A percentile compares a stretch with the other conserved stretches of the same genome.
Conservation (phyloP, 164 flowering plant species). For the Malania oleifera region DNA sequence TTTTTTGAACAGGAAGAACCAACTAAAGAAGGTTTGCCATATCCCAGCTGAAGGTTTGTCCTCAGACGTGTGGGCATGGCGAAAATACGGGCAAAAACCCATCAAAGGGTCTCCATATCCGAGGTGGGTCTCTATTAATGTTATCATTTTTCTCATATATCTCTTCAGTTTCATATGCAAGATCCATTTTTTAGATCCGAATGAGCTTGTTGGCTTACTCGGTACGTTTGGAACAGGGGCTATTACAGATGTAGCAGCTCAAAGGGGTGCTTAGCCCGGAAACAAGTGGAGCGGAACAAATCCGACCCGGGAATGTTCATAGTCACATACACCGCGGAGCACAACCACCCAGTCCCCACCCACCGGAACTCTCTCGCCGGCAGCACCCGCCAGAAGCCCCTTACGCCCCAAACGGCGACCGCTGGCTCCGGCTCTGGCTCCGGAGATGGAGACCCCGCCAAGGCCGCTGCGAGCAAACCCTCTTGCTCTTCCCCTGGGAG, state of each 20-base stretch:
- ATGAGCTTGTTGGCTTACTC: neutral
- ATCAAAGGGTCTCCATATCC: constrained; percentile 97
- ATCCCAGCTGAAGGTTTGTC: constrained; percentile 75
- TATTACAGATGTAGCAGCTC: constrained; percentile 96
- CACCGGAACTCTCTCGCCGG: constrained; percentile 97
- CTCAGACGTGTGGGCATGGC: constrained; percentile 93
- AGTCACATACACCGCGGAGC: constrained; percentile 89
- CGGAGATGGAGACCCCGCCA: constrained; percentile 10
- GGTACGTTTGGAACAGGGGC: constrained; percentile 46
- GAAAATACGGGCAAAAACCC: constrained; percentile 97
- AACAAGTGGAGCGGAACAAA: constrained; percentile 91
- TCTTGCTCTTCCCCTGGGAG: constrained; percentile 40
- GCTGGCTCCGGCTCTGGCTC: constrained; percentile 10
- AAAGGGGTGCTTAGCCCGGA: constrained; percentile 91
- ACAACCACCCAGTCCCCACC: constrained; percentile 92
- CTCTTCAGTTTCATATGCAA: neutral
- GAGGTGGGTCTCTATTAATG: constrained; percentile 38
- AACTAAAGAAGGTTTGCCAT: constrained; percentile 70
- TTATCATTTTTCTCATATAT: neutral
- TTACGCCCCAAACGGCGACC: constrained; percentile 7
- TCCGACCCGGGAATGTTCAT: constrained; percentile 87
- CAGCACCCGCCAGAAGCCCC: constrained; percentile 64
- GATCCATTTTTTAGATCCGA: neutral
- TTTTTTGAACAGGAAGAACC: constrained; percentile 58
- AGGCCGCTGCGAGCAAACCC: constrained; percentile 20